Evolutionary conservation across 169 alveolate species (phyloP).

Genomic region (Babesia ovata): DNA sequence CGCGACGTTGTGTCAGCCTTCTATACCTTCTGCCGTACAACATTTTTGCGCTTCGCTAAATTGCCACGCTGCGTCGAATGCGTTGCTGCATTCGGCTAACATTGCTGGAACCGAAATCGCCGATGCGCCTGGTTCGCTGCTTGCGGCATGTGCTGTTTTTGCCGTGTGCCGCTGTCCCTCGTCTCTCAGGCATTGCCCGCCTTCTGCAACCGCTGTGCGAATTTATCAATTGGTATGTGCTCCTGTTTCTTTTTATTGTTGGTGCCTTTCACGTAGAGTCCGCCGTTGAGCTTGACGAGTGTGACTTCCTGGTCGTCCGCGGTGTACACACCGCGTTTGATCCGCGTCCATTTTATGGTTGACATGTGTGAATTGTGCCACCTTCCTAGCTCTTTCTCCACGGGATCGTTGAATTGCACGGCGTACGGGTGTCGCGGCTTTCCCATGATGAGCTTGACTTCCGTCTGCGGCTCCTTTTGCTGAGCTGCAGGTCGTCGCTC

Average conservation of each 20-base stretch:
- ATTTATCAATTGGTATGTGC: slow-evolving; percentile 26
- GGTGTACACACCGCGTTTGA: slow-evolving; percentile 56
- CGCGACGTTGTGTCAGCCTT: too few species aligned
- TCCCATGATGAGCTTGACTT: slow-evolving; percentile 30
- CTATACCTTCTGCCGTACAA: too few species aligned
- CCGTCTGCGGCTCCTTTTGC: not conserved
- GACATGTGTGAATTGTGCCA: slow-evolving; percentile 66
- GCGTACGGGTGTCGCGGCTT: slow-evolving; percentile 58
- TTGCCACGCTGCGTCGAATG: too few species aligned
- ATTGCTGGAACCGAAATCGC: too few species aligned
- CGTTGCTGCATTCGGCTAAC: too few species aligned
- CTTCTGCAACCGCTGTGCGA: slow-evolving; percentile 13
- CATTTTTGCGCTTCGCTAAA: too few species aligned
- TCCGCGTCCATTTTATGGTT: slow-evolving; percentile 55
- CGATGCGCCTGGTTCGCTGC: too few species aligned
- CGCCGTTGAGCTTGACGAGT: slow-evolving; percentile 52
- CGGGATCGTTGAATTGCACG: slow-evolving; percentile 63
- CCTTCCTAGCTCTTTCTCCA: slow-evolving; percentile 63
- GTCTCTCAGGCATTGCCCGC: not conserved
- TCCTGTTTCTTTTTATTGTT: slow-evolving; percentile 20
- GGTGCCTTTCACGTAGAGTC: slow-evolving; percentile 58
- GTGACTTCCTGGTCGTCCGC: slow-evolving; percentile 51
- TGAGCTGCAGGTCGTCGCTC: not conserved
- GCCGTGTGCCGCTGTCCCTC: not conserved
- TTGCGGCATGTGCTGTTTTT: not conserved